Evolutionary conservation across 495 filamentous ascomycete genomes (phyloP).

Genomic region (Penicillium turbatum): DNA sequence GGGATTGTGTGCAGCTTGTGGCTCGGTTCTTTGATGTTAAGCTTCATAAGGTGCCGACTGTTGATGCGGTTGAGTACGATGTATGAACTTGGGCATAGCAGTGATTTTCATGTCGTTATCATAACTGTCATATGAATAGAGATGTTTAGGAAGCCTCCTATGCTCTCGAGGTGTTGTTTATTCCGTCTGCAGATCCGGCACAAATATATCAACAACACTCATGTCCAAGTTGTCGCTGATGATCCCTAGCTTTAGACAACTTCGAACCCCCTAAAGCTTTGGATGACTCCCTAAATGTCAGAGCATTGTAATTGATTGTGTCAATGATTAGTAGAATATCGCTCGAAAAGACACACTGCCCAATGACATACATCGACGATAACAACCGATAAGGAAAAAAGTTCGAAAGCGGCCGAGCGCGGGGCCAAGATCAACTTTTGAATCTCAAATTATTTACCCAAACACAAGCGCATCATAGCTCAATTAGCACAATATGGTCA

Average conservation of each 20-base stretch:
- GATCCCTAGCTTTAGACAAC: too few relatives aligned
- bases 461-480: neutral
- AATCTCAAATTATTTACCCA: constrained; percentile 9
- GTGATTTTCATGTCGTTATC: neutral
- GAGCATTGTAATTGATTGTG: neutral
- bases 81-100: constrained; percentile 17
- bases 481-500: constrained; percentile 40
- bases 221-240: too few relatives aligned
- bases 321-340: too few relatives aligned
- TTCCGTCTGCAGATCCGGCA: too few relatives aligned
- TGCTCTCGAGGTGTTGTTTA: too few relatives aligned
- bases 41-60: constrained; percentile 45
- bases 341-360: neutral
- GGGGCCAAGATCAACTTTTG: constrained; percentile 21
- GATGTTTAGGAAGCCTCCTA: too few relatives aligned
- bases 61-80: constrained; percentile 44
- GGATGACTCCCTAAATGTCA: neutral
- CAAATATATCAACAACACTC: too few relatives aligned
- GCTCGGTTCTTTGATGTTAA: constrained; percentile 33
- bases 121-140: neutral
- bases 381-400: constrained; percentile 29
- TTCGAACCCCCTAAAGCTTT: too few relatives aligned
- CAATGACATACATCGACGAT: constrained; percentile 11
- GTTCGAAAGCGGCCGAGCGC: constrained; percentile 24
- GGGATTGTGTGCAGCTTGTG: constrained; percentile 38